Evolutionary conservation across 2,329 filamentous ascomycete species (phyloP), one percentile per base, ranked within the genome.

Genomic region (Elsinoe necatrix): DNA sequence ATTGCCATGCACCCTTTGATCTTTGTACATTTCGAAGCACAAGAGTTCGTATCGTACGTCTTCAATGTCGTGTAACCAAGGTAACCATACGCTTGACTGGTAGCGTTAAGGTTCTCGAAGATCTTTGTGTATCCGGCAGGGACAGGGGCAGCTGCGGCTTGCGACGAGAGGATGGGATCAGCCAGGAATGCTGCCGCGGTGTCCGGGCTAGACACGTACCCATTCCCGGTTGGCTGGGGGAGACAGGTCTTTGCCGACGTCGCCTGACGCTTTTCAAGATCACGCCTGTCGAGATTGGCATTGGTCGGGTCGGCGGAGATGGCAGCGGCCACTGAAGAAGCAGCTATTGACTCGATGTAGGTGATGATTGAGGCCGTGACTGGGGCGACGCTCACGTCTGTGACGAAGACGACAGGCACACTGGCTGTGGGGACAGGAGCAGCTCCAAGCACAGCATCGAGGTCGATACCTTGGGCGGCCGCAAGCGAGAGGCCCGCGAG

Each of bases 11-110:
- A 65, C 39, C 62, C 61, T 9, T 29, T 41, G 23, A 60, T 60
- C 18, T 16, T 43, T 43, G 63, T 55, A 57, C 63, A 65, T 8
- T 62, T 57, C 1, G 56, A 42, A 16, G 67, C 62, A 60, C 69
- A 72, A 4, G 56, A 37, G 1, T 39, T 31, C 1, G 63, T 54
- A 54, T 67, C 60, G 61, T 71, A 72, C 9, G 56, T 41, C 7
- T 62, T 56, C n/a, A 70, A 54, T 7, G 59, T 58, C 1, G 60
- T 51, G 47, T 60, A 62, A 16, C 62, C 63, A 8, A 69, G 54
- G 52, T 65, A 68, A 3, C 55, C 58, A 48, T 48, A 48, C 20
- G 43, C 43, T 16, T 48, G 43, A 16, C 43, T 48, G 23, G 43
- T 20, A 11, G 43, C 43, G 43, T 48, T 48, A n/a, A 48, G 43